Conservation (phyloP, 352 stramenopile genomes). For the Phytopythium aichiense region DNA sequence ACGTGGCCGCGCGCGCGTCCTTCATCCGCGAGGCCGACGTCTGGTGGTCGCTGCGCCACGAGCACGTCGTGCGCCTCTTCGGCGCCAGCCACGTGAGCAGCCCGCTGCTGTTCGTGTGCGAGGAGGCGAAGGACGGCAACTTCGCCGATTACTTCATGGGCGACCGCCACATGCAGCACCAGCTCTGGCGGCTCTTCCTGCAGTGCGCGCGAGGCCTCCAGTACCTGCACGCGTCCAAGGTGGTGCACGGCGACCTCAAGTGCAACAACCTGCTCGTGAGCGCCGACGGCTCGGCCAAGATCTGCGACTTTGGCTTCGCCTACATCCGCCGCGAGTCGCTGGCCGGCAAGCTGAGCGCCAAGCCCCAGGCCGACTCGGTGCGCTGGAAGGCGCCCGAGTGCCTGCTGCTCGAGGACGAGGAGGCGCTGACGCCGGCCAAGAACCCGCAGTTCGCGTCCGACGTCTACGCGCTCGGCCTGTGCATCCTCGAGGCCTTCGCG, state of each 20-base stretch:
- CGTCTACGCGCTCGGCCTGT: conserved; percentile 31
- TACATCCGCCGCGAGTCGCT: conserved; percentile 18
- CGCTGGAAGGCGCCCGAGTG: conserved; percentile 24
- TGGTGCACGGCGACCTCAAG: conserved; percentile 84
- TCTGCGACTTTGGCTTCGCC: conserved; percentile 28
- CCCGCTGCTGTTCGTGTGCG: conserved; percentile 23
- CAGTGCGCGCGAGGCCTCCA: conserved; percentile 32
- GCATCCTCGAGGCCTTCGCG: conserved; percentile 25
- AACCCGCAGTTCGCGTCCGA: conserved; percentile 17
- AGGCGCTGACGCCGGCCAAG: conserved; percentile 4
- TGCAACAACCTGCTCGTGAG: conserved; percentile 75
- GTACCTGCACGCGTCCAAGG: conserved; percentile 51
- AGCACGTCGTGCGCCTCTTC: conserved; percentile 29
- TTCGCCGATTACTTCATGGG: conserved; percentile 19
- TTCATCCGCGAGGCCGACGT: conserved; percentile 28
- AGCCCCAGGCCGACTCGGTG: conserved; percentile 16
- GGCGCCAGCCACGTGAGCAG: conserved; percentile 31
- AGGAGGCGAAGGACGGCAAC: conserved; percentile 17
- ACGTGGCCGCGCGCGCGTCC: conserved; percentile 8
- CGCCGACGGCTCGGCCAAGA: conserved; percentile 16
- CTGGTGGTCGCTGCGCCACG: conserved; percentile 25
- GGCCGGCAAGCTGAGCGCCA: conserved; percentile 7
- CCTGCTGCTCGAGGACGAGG: conserved; percentile 9
- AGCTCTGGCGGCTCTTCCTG: conserved; percentile 22
- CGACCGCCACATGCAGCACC: neutral